Base-by-base conservation (phyloP, 2,329 filamentous ascomycete species). In the Cucurbitaria berberidis region DNA sequence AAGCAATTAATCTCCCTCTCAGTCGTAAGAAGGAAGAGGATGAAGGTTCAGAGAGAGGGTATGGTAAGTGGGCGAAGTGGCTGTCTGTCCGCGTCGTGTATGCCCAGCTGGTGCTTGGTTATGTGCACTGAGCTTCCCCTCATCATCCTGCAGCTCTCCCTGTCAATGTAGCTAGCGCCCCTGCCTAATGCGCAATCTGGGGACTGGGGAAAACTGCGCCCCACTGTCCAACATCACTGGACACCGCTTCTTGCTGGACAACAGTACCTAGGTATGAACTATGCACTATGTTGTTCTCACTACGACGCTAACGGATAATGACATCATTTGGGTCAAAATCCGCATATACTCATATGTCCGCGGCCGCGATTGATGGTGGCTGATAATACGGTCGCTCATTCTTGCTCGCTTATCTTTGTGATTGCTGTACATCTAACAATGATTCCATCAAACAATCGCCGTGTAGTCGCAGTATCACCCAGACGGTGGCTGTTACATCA, bases 131-230 rank as follows among this genome's bases (percentile, higher is more conserved):
- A 59, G 52, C 56, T 59, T 59, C 53, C 56, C 56, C 56, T 39
- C 51, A 57, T 56, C 45, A 38, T 44, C 40, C 48, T 36, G 48
- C 27, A 57, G 54, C 50, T 54, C 32, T 47, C 59, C 56, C 53
- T 55, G 59, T 57, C 56, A 52, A 50, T 41, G 43, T 36, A 44
- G 36, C 51, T 59, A 59, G 57, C 53, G 53, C 29, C 47, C 27
- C 45, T 45, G 24, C n/a, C 13, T 30, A 15, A 27, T 13, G 24
- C 38, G 21, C 38, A 16, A 29, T 42, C 40, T 27, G 24, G 40
- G 40, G 40, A 8, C 11, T 22, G 15, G 18, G 18, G 36, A 21
- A 4, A 39, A 15, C 19, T 22, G 36, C 21, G 19, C 36, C 36
- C 36, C 36, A 39, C 36, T 15, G 36, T 13, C 16, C 16, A 15